Conservation (phyloP, 768 basidiomycete genomes). For the Boletus sp. region DNA sequence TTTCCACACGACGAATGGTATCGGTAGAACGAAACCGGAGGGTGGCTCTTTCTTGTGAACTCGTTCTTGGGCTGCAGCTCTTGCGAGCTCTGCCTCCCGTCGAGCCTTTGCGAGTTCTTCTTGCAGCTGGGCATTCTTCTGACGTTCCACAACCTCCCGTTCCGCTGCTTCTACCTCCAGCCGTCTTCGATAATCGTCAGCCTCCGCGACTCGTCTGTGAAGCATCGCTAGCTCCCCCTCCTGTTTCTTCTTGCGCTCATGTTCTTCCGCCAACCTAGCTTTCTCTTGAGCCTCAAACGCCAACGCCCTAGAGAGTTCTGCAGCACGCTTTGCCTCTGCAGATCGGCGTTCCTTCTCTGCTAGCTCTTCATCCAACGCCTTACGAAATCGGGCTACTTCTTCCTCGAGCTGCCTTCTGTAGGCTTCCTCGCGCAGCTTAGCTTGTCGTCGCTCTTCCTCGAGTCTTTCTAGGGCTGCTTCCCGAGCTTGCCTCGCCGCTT, state of each 20-base stretch:
- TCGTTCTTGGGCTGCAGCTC: constrained; percentile 24
- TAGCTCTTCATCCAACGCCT: constrained; percentile 20
- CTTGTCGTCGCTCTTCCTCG: constrained; percentile 27
- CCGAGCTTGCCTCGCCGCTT: constrained; percentile 9
- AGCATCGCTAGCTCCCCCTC: constrained; percentile 28
- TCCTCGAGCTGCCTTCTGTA: constrained; percentile 27
- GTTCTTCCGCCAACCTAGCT: constrained; percentile 28
- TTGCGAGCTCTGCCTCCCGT: constrained; percentile 25
- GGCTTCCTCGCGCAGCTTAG: constrained; percentile 20
- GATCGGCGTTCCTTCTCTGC: constrained; percentile 22
- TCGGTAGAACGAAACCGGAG: constrained; percentile 28
- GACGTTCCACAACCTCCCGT: constrained; percentile 26
- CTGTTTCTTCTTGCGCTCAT: constrained; percentile 26
- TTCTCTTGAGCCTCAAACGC: constrained; percentile 30
- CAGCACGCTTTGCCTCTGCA: constrained; percentile 26
- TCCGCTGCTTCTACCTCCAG: constrained; percentile 29
- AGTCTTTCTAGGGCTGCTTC: constrained; percentile 23
- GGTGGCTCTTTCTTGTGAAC: constrained; percentile 28
- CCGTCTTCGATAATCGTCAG: constrained; percentile 26
- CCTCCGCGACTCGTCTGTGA: constrained; percentile 24
- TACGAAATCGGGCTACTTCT: constrained; percentile 25
- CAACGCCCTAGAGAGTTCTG: constrained; percentile 25
- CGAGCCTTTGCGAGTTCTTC: constrained; percentile 30
- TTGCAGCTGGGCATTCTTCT: constrained; percentile 27
- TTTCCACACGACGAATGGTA: constrained; percentile 34